These are phyloP conservation scores for Pythium folliculosum DNA, from an alignment of 352 stramenopile species.

Conservation along the genomic window DNA sequence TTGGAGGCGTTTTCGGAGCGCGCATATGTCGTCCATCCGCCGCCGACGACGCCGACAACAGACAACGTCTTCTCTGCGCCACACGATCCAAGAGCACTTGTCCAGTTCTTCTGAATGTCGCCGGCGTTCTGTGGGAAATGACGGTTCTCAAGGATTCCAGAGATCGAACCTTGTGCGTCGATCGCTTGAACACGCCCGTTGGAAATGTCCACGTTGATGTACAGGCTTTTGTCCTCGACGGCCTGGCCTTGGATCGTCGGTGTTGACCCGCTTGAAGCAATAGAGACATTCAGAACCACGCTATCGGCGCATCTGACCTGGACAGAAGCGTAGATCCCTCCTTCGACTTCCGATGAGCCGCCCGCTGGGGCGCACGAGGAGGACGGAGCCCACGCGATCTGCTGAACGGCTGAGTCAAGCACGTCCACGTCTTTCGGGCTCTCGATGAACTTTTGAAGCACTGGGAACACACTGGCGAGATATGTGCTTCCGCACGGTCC, in stretches of 20 bases:
- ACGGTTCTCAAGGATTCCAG: constrained; percentile 24
- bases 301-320: constrained; percentile 20
- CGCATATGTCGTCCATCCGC: constrained; percentile 26
- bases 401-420: constrained; percentile 21
- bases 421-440: constrained; percentile 27
- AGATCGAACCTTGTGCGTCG: constrained; percentile 23
- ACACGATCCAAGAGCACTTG: constrained; percentile 13
- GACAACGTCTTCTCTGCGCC: constrained; percentile 20
- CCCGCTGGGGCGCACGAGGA: constrained; percentile 14
- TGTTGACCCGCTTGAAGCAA: constrained; percentile 25
- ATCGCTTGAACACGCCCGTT: constrained; percentile 23
- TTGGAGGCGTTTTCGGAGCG: not conserved
- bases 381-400: constrained; percentile 27
- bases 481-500: not conserved
- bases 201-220: constrained; percentile 27
- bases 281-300: constrained; percentile 28
- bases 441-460: constrained; percentile 30
- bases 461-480: constrained; percentile 15
- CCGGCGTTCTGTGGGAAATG: constrained; percentile 31
- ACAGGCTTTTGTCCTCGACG: constrained; percentile 26
- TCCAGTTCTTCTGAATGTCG: constrained; percentile 27
- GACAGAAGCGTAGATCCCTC: constrained; percentile 29
- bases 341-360: constrained; percentile 26
- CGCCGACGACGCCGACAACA: constrained; percentile 29
- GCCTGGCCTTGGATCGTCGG: constrained; percentile 26